Evolutionary conservation across 2,329 filamentous ascomycete species (phyloP).

Genomic region (Colletotrichum plurivorum): DNA sequence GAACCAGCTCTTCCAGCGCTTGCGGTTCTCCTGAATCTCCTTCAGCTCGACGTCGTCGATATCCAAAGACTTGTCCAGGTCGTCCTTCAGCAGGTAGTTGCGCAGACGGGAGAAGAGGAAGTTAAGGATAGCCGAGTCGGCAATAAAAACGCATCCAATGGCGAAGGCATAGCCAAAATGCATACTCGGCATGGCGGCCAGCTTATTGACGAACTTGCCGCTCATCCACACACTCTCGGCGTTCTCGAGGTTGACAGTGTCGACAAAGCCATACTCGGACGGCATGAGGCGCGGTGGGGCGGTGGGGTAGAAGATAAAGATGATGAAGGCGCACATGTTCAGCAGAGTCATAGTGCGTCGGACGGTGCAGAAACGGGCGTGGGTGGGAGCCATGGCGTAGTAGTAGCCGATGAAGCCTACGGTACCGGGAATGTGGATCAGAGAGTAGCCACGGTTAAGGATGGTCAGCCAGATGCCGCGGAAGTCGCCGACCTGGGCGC

Average conservation of each 20-base stretch:
- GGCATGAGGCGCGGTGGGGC: slow-evolving; percentile 75
- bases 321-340: slow-evolving; percentile 72
- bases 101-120: slow-evolving; percentile 47
- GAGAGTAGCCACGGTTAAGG: slow-evolving; percentile 70
- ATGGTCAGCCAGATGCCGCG: slow-evolving; percentile 58
- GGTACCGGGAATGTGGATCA: slow-evolving; percentile 73
- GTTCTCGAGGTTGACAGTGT: slow-evolving; percentile 67
- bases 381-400: slow-evolving; percentile 67
- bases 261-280: slow-evolving; percentile 71
- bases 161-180: slow-evolving; percentile 70
- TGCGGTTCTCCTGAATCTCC: slow-evolving; percentile 42
- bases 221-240: slow-evolving; percentile 76
- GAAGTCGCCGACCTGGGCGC: slow-evolving; percentile 36
- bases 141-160: slow-evolving; percentile 67
- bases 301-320: slow-evolving; percentile 75
- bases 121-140: slow-evolving; percentile 64
- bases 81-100: slow-evolving; percentile 34
- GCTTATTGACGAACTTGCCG: slow-evolving; percentile 70
- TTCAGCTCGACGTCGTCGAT: slow-evolving; percentile 42
- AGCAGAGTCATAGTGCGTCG: slow-evolving; percentile 67
- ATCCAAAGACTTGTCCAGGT: slow-evolving; percentile 37
- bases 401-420: slow-evolving; percentile 76
- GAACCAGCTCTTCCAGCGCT: slow-evolving; percentile 46
- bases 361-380: slow-evolving; percentile 52
- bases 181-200: slow-evolving; percentile 71